Conservation (phyloP, 352 stramenopile species). For the Pythium monospermum region DNA sequence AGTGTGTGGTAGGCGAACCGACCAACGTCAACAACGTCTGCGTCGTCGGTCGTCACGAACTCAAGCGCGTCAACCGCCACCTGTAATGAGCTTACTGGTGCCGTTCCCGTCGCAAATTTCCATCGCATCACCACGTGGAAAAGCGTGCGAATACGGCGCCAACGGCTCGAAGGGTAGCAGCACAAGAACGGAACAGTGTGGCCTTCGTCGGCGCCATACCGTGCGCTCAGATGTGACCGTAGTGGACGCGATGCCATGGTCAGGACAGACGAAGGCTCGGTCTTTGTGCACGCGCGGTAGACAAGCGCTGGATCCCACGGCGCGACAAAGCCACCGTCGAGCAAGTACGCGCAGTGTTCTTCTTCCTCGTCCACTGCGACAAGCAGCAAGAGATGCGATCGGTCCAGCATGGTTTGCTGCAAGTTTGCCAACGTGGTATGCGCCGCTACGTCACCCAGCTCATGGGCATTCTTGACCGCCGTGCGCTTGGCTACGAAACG, state of each 20-base stretch:
- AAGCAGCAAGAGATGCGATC: slow-evolving; percentile 12
- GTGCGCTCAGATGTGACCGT: slow-evolving; percentile 15
- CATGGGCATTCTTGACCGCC: slow-evolving; percentile 13
- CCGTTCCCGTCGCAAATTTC: neutral
- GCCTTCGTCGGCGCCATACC: slow-evolving; percentile 8
- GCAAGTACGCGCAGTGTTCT: slow-evolving; percentile 14
- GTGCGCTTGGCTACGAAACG: slow-evolving; percentile 21
- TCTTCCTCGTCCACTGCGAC: slow-evolving; percentile 18
- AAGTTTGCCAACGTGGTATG: neutral
- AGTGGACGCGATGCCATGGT: slow-evolving; percentile 1
- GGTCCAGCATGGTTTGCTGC: slow-evolving; percentile 5
- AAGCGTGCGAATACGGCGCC: slow-evolving; percentile 17
- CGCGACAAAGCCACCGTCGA: slow-evolving; percentile 22
- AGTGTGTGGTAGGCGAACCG: slow-evolving; percentile 9
- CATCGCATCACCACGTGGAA: slow-evolving; percentile 16
- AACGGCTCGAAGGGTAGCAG: slow-evolving; percentile 13
- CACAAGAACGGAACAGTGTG: slow-evolving; percentile 10
- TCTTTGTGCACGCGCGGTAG: slow-evolving; percentile 9
- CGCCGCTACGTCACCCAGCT: neutral
- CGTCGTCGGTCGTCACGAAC: slow-evolving; percentile 14
- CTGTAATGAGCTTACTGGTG: neutral
- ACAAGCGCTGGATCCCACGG: slow-evolving; percentile 16
- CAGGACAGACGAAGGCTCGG: neutral
- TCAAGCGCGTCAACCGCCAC: slow-evolving; percentile 5
- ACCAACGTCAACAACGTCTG: slow-evolving; percentile 2